phyloP scores from a whole-genome alignment of 2,329 filamentous ascomycete genomes.

The Beauveria asiatica region DNA sequence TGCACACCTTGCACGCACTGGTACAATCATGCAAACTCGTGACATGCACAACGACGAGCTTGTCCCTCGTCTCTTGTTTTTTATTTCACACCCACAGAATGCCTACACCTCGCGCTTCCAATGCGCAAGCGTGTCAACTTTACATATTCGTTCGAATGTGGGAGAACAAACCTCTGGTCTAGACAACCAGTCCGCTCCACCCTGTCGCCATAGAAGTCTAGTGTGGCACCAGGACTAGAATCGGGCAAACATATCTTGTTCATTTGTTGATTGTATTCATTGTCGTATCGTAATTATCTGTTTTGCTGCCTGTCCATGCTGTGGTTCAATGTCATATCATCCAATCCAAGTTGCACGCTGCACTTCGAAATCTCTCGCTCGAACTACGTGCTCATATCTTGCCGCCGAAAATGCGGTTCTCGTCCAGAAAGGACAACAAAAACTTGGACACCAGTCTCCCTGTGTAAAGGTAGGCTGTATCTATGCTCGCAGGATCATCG shows the following conservation, averaged over 20 bases:
- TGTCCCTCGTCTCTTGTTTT: neutral
- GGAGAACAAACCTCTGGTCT: constrained; percentile 55
- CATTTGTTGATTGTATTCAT: neutral
- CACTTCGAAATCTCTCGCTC: neutral
- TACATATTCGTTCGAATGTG: constrained; percentile 48
- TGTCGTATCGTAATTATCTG: neutral
- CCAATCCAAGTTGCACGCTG: constrained; percentile 9
- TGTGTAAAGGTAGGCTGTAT: constrained; percentile 42
- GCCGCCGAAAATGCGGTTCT: constrained; percentile 38
- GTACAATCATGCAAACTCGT: neutral
- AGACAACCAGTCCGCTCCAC: constrained; percentile 62
- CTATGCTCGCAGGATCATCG: constrained; percentile 37
- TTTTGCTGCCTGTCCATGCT: neutral
- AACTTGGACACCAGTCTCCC: constrained; percentile 46
- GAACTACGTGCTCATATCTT: constrained; percentile 13
- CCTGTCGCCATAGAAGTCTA: constrained; percentile 47
- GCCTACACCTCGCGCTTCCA: constrained; percentile 51
- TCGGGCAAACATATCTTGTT: constrained; percentile 44
- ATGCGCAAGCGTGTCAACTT: constrained; percentile 54
- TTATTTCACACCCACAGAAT: constrained; percentile 42
- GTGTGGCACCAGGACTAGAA: constrained; percentile 56
- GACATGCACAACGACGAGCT: neutral
- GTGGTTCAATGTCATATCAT: neutral
- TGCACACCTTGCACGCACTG: neutral
- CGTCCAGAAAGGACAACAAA: constrained; percentile 44